Percentiles rank a stretch among this genome's conserved stretches.
Conservation (phyloP, 2,329 filamentous ascomycete genomes). For the Trichoderma lentiforme region DNA sequence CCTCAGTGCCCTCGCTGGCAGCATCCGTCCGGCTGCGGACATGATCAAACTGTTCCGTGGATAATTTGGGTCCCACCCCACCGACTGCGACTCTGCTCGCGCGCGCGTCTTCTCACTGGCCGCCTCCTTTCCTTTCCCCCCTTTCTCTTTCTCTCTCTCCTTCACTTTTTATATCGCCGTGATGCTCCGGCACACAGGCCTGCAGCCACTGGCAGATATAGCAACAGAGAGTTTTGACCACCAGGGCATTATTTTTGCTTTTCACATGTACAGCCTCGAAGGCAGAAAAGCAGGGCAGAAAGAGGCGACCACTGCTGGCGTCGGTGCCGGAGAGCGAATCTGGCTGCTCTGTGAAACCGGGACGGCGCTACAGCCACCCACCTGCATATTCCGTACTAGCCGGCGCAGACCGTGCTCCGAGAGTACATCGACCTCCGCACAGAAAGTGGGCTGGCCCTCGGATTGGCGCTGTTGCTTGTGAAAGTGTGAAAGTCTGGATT, state of each 20-base stretch:
- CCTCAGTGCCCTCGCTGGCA: not conserved
- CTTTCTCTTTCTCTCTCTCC: not conserved
- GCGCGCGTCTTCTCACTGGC: not conserved
- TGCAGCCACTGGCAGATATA: not conserved
- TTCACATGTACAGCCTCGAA: not conserved
- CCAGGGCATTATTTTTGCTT: not conserved
- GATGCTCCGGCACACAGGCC: not conserved
- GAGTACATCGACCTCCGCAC: conserved; percentile 1
- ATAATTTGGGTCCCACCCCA: conserved; percentile 11
- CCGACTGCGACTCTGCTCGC: conserved; percentile 3
- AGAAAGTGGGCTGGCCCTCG: not conserved
- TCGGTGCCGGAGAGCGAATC: conserved; percentile 5
- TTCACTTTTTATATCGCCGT: not conserved
- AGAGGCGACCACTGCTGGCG: not conserved
- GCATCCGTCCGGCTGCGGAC: conserved; percentile 14
- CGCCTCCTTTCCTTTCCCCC: not conserved
- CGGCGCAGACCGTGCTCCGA: conserved; percentile 15
- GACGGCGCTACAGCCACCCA: conserved; percentile 11
- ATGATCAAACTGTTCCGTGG: not conserved
- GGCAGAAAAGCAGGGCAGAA: not conserved
- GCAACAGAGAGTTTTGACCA: not conserved
- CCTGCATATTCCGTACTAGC: conserved; percentile 18
- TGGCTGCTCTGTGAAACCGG: conserved; percentile 7
- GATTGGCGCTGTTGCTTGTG: not conserved
- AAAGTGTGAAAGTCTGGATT: not conserved